These are phyloP conservation scores for Raffaelea deltoideospora DNA, from an alignment of 2,329 filamentous ascomycete genomes.

Conservation along the genomic window DNA sequence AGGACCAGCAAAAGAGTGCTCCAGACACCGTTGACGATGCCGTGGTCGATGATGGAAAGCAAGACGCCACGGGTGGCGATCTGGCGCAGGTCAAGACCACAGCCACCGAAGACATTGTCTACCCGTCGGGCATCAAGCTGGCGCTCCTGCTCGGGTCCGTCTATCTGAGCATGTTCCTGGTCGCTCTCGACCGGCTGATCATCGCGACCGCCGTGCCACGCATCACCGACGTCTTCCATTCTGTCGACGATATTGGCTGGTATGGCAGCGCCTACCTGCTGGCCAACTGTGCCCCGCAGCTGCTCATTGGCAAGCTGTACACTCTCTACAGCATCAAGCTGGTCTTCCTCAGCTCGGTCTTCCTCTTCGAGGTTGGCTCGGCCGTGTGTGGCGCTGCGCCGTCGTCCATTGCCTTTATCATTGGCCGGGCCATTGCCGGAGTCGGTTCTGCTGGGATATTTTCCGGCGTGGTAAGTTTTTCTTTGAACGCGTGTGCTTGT, in stretches of 20 bases:
- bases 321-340: conserved; percentile 24
- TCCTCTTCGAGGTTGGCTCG: conserved; percentile 39
- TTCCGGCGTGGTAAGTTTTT: conserved; percentile 27
- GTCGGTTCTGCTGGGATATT: conserved; percentile 32
- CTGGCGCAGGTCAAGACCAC: too few relatives aligned
- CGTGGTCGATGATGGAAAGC: too few relatives aligned
- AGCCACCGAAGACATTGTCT: conserved; percentile 15
- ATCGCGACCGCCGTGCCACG: conserved; percentile 22
- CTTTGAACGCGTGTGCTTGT: not conserved
- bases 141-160: conserved; percentile 18
- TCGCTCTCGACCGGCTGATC: conserved; percentile 22
- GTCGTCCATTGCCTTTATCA: conserved; percentile 34
- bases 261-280: conserved; percentile 13
- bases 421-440: conserved; percentile 38
- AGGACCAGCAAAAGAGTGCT: too few relatives aligned
- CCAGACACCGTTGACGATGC: too few relatives aligned
- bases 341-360: conserved; percentile 24
- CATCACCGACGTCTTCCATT: conserved; percentile 6
- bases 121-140: conserved; percentile 18
- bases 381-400: conserved; percentile 33
- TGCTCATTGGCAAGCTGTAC: conserved; percentile 35
- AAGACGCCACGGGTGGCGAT: too few relatives aligned
- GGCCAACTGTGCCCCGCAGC: conserved; percentile 9
- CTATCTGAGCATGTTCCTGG: conserved; percentile 22
- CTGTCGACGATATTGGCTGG: conserved; percentile 11